These are phyloP conservation scores for Sphagnum tenellum DNA, from an alignment of 225 moss, liverwort and hornwort species.

Conservation along the genomic window DNA sequence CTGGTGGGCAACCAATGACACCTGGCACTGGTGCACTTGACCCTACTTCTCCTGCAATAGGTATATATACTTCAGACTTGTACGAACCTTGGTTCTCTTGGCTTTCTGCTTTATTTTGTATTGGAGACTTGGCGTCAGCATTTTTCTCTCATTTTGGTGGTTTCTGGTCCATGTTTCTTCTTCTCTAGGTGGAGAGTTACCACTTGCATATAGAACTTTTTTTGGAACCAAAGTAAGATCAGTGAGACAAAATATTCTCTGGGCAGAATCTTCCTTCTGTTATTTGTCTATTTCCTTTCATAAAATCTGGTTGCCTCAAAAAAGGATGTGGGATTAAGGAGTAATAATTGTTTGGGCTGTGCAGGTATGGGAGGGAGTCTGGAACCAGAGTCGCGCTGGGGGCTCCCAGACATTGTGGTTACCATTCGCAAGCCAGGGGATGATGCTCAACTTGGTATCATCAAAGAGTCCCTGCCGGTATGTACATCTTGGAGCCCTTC, in stretches of 20 bases:
- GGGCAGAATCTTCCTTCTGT: too few species aligned
- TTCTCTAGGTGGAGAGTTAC: too few species aligned
- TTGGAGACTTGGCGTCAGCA: too few species aligned
- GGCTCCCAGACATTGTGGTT: constrained; percentile 75
- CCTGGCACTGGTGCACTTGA: constrained; percentile 85
- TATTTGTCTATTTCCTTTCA: too few species aligned
- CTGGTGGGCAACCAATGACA: constrained; percentile 95
- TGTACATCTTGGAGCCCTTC: constrained; percentile 4
- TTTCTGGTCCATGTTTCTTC: too few species aligned
- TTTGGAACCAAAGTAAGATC: too few species aligned
- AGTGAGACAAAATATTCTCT: too few species aligned
- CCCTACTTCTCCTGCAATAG: constrained; percentile 89
- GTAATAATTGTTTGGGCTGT: background rate
- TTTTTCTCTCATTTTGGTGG: too few species aligned
- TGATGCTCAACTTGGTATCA: constrained; percentile 66
- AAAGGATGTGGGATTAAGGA: background rate
- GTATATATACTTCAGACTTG: constrained; percentile 16
- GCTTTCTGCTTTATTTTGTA: too few species aligned
- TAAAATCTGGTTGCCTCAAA: background rate
- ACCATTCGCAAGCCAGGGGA: constrained; percentile 67
- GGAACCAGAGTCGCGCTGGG: constrained; percentile 85
- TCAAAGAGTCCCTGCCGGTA: constrained; percentile 72
- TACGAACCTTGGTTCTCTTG: too few species aligned
- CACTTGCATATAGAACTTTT: too few species aligned
- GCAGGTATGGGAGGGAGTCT: constrained; percentile 50